phyloP scores from a whole-genome alignment of 2,329 filamentous ascomycete species.

The Diaporthe nobilis region DNA sequence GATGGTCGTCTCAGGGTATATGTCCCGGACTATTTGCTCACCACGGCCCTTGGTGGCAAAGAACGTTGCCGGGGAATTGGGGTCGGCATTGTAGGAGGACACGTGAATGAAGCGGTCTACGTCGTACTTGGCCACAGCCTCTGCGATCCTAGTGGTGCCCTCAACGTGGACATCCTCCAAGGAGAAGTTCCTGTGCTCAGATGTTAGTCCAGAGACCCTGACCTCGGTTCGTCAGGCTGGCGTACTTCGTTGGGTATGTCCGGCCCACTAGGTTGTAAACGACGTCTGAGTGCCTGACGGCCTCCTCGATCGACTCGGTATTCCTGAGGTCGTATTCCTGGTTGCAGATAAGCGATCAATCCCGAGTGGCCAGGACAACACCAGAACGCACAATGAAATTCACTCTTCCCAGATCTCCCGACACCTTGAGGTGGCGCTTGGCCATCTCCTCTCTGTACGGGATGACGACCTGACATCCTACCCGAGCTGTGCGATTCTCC shows the following conservation, averaged over 20 bases:
- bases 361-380: constrained; percentile 37
- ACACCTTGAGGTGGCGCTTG: constrained; percentile 95
- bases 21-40: constrained; percentile 85
- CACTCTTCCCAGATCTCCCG: constrained; percentile 93
- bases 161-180: constrained; percentile 94
- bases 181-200: constrained; percentile 82
- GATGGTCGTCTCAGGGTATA: constrained; percentile 97
- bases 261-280: constrained; percentile 97
- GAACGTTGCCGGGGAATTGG: constrained; percentile 87
- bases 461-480: constrained; percentile 94
- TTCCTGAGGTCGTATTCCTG: constrained; percentile 96
- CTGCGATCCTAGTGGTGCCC: constrained; percentile 90
- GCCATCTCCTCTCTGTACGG: constrained; percentile 98
- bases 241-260: constrained; percentile 94
- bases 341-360: constrained; percentile 30
- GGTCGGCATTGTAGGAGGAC: constrained; percentile 91
- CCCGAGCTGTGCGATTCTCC: constrained; percentile 73
- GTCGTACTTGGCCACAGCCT: constrained; percentile 97
- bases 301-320: constrained; percentile 95
- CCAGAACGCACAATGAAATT: constrained; percentile 81
- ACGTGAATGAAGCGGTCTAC: constrained; percentile 97
- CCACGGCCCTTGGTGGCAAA: constrained; percentile 90
- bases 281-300: constrained; percentile 95
- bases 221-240: neutral
- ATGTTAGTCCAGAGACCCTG: neutral